phyloP scores from a whole-genome alignment of 179 eudicot genomes.

The Carnegiea gigantea region DNA sequence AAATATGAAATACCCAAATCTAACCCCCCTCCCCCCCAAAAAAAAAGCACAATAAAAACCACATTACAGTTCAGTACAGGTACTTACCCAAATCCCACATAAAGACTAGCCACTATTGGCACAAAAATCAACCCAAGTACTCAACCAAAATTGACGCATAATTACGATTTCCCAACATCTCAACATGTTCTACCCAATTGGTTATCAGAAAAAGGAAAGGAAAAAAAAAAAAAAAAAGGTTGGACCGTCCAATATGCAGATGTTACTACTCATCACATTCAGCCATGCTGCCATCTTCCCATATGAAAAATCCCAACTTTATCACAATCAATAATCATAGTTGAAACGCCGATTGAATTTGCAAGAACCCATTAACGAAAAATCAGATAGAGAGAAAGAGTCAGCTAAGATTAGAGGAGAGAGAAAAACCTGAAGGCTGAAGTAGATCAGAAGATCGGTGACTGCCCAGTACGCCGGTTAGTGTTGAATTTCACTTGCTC shows the following conservation, averaged over 20 bases:
- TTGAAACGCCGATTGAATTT: not conserved
- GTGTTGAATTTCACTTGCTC: not conserved
- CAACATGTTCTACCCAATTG: not conserved
- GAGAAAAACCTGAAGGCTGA: slow-evolving; percentile 22
- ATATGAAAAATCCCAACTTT: not conserved
- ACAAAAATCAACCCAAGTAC: not conserved
- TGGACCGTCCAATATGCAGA: not conserved
- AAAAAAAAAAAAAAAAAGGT: not conserved
- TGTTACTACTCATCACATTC: not conserved
- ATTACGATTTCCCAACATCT: not conserved
- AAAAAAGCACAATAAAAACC: not conserved
- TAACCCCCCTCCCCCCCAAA: not conserved
- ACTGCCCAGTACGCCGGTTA: slow-evolving; percentile 15
- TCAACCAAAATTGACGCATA: not conserved
- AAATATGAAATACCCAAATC: not conserved
- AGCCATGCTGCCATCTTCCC: not conserved
- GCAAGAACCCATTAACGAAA: not conserved
- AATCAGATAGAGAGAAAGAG: not conserved
- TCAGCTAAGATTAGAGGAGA: not conserved
- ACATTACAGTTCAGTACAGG: not conserved
- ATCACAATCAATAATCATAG: not conserved
- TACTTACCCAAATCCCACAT: not conserved
- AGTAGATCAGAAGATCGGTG: slow-evolving; percentile 9
- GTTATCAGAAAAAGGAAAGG: too few species aligned
- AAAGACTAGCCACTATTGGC: not conserved